A percentile compares a stretch with the other conserved stretches of the same genome.
phyloP scores from a whole-genome alignment of 495 filamentous ascomycete species.

The Cercophora samala region DNA sequence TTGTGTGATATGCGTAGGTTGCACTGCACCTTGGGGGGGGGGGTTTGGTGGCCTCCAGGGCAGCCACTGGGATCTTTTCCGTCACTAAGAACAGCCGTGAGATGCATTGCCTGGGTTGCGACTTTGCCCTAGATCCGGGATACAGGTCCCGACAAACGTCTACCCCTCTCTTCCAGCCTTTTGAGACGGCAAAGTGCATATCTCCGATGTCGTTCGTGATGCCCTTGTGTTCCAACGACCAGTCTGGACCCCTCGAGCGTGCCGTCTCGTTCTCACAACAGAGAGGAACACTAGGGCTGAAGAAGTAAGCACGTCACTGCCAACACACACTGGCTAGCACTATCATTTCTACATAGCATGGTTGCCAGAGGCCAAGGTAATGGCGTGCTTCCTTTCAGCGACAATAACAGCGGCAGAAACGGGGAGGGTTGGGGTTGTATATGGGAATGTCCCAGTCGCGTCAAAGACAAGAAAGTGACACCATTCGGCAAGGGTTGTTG shows the following conservation, averaged over 20 bases:
- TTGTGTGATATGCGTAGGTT: constrained; percentile 5
- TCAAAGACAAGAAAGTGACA: neutral
- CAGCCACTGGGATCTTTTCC: neutral
- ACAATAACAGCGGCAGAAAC: neutral
- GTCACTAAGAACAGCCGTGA: neutral
- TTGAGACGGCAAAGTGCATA: neutral
- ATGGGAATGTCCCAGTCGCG: neutral
- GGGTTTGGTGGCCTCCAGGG: neutral
- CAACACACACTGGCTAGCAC: neutral
- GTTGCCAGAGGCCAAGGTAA: neutral
- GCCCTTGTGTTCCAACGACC: neutral
- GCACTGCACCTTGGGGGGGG: neutral
- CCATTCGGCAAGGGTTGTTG: neutral
- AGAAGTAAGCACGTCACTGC: neutral
- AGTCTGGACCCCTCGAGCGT: neutral
- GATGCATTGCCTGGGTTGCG: neutral
- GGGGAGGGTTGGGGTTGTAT: neutral
- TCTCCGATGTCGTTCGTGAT: neutral
- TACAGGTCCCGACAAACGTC: neutral
- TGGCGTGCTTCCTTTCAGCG: constrained; percentile 6
- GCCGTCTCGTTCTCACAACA: neutral
- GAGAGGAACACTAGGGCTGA: neutral
- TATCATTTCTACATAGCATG: neutral
- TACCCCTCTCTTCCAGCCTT: neutral
- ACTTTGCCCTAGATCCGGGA: neutral